These are phyloP conservation scores for Aeminium ludgeri DNA, from an alignment of 495 filamentous ascomycete genomes.

Conservation along the genomic window DNA sequence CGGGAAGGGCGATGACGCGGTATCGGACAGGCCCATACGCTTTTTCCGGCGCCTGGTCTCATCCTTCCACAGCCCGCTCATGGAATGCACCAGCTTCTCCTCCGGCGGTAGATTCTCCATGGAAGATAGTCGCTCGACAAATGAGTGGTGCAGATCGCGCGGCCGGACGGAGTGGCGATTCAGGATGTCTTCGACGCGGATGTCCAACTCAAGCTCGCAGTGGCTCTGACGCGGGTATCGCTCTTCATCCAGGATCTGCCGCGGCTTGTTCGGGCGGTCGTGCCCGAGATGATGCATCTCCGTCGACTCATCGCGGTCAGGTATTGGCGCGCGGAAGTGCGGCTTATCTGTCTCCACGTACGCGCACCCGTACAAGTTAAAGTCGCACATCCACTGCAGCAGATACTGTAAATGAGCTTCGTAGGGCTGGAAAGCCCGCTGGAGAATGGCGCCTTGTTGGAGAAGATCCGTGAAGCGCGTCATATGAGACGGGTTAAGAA, in stretches of 20 bases:
- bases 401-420: constrained; percentile 86
- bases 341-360: constrained; percentile 59
- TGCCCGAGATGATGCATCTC: constrained; percentile 52
- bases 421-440: constrained; percentile 68
- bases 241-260: constrained; percentile 39
- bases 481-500: constrained; percentile 69
- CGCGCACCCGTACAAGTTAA: constrained; percentile 84
- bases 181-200: constrained; percentile 73
- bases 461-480: constrained; percentile 70
- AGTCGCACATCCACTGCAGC: constrained; percentile 95
- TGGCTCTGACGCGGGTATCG: constrained; percentile 63
- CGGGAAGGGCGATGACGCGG: constrained; percentile 56
- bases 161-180: constrained; percentile 60
- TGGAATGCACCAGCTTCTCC: constrained; percentile 74
- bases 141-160: constrained; percentile 71
- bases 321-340: constrained; percentile 60
- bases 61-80: constrained; percentile 87
- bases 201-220: constrained; percentile 74
- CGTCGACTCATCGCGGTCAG: constrained; percentile 41
- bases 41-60: constrained; percentile 65
- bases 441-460: constrained; percentile 71
- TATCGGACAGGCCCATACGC: constrained; percentile 42
- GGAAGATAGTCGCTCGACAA: constrained; percentile 46
- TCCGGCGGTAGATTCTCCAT: constrained; percentile 40
- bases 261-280: constrained; percentile 43